A percentile compares a stretch with the other conserved stretches of the same genome.
Evolutionary conservation across 129 eudicot genomes (phyloP).

Genomic region (Cynara cardunculus): DNA sequence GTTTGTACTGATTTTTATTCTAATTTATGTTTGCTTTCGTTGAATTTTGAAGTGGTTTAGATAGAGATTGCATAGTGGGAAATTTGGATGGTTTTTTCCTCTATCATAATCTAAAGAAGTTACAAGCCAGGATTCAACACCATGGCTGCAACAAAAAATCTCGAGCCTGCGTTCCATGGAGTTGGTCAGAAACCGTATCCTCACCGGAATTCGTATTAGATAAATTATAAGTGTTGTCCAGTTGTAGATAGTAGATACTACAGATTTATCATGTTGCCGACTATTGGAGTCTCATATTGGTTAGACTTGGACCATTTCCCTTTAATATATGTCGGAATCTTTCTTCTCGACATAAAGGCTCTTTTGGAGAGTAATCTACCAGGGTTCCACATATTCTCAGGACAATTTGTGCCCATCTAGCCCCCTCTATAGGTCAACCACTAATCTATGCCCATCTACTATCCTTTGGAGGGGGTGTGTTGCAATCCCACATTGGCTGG

Average conservation of each 20-base stretch:
- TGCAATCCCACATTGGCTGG: no score
- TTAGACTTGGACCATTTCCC: not conserved
- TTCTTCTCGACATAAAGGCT: no score
- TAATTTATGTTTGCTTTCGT: not conserved
- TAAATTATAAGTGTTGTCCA: not conserved
- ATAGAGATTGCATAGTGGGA: slow-evolving; percentile 15
- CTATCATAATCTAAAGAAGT: slow-evolving; percentile 11
- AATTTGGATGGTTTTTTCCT: slow-evolving; percentile 20
- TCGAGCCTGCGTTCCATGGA: slow-evolving; percentile 99
- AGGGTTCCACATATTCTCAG: no score
- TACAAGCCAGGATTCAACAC: slow-evolving; percentile 14
- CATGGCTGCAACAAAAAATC: slow-evolving; percentile 87
- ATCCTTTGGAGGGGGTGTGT: no score
- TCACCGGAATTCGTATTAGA: slow-evolving; percentile 10
- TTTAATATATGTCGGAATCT: not conserved
- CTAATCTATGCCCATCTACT: no score
- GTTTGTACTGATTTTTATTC: not conserved
- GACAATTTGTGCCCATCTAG: no score
- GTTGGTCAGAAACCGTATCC: slow-evolving; percentile 96
- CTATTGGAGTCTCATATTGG: no score
- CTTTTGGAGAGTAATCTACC: no score
- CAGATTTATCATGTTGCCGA: no score
- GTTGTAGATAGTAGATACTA: not conserved
- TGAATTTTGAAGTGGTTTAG: slow-evolving; percentile 18
- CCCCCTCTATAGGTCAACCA: no score